Conservation (phyloP, 2,329 filamentous ascomycete genomes). For the Alternaria longipes region DNA sequence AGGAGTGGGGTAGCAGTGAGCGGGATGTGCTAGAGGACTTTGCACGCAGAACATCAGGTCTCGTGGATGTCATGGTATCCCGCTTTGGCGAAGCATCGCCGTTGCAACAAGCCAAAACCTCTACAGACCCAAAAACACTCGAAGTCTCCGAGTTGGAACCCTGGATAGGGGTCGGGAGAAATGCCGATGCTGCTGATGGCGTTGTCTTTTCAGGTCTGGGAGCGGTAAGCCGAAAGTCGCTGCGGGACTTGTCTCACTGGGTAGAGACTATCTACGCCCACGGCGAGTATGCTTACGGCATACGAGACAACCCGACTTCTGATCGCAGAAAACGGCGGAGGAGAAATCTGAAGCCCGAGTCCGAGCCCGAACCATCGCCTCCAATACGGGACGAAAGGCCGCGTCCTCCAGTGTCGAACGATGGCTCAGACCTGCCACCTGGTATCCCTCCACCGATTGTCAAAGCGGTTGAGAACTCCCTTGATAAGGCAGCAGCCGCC, state of each 20-base stretch:
- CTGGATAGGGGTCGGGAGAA: constrained; percentile 79
- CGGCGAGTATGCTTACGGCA: constrained; percentile 84
- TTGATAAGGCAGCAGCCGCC: constrained; percentile 55
- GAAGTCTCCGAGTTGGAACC: constrained; percentile 45
- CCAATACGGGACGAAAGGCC: constrained; percentile 10
- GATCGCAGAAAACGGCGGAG: constrained; percentile 63
- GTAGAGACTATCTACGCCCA: constrained; percentile 87
- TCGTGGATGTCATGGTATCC: constrained; percentile 88
- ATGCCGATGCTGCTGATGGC: constrained; percentile 78
- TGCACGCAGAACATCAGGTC: constrained; percentile 77
- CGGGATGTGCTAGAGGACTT: constrained; percentile 93
- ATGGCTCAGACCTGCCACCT: constrained; percentile 32
- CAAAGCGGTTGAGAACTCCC: constrained; percentile 54
- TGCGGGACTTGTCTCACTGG: constrained; percentile 82
- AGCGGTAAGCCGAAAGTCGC: constrained; percentile 73
- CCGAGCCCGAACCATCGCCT: constrained; percentile 10
- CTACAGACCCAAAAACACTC: constrained; percentile 33
- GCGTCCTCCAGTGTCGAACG: constrained; percentile 12
- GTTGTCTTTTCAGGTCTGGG: constrained; percentile 86
- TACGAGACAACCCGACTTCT: constrained; percentile 79
- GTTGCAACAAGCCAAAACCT: constrained; percentile 37
- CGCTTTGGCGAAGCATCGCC: constrained; percentile 74
- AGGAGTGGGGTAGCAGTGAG: constrained; percentile 93
- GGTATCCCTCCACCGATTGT: constrained; percentile 60
- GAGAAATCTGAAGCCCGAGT: constrained; percentile 39